Evolutionary conservation across 768 basidiomycete genomes (phyloP).

Genomic region (Naganishia vishniacii): DNA sequence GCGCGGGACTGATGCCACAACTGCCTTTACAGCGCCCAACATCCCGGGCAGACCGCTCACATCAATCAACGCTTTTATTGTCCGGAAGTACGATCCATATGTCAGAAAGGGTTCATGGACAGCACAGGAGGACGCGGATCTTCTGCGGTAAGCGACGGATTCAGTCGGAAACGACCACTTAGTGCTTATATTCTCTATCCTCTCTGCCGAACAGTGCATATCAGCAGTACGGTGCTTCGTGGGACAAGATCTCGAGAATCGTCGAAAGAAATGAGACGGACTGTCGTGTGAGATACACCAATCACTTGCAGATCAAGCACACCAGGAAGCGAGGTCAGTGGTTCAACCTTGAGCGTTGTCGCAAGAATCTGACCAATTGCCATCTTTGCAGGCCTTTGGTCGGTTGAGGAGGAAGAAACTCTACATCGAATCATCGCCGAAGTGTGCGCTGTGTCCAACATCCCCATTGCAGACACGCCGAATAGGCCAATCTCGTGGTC

Average conservation of each 20-base stretch:
- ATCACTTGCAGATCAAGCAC: slow-evolving; percentile 16
- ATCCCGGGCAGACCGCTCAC: slow-evolving; percentile 14
- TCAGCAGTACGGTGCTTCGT: slow-evolving; percentile 15
- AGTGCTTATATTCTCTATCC: not conserved
- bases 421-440: slow-evolving; percentile 4
- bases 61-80: slow-evolving; percentile 16
- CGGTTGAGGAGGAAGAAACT: slow-evolving; percentile 3
- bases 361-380: no score
- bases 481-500: slow-evolving; percentile 11
- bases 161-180: no score
- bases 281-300: slow-evolving; percentile 14
- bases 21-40: not conserved
- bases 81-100: slow-evolving; percentile 17
- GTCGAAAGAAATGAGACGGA: slow-evolving; percentile 18
- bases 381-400: slow-evolving; percentile 10
- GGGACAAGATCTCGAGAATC: slow-evolving; percentile 17
- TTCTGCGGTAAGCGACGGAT: not conserved
- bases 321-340: slow-evolving; percentile 5
- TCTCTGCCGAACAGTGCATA: not conserved
- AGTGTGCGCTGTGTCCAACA: not conserved
- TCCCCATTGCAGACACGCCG: slow-evolving; percentile 9
- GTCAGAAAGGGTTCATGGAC: slow-evolving; percentile 19
- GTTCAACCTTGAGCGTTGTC: no score
- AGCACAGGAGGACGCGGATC: slow-evolving; percentile 11
- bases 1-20: not conserved